Base-by-base conservation (phyloP, 257 asterid genomes). In the Phtheirospermum japonicum region DNA sequence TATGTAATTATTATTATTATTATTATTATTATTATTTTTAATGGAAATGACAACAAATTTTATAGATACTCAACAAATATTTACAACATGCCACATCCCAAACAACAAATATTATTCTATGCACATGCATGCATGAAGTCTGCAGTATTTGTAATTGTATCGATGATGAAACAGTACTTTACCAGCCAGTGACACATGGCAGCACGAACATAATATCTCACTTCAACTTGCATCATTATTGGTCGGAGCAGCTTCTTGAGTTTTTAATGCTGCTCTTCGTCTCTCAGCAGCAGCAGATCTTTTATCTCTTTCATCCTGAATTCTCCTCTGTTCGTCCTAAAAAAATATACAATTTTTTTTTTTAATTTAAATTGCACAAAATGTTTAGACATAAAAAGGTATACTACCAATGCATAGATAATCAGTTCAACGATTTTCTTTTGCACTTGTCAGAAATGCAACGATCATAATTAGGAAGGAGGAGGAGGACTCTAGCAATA, bases 271-370 rank as follows among this genome's bases (percentile, higher is more conserved):
- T 18, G 90, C 89, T 4, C 82, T 73, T 82, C 96, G 79, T 69
- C 88, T 89, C 87, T 92, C 99, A 3, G 99, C 97, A 17, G 96
- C 99, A 55, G 88, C 96, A 7, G 96, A 96, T 77, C 97, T 83
- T 79, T 85, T 87, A 70, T 89, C 97, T 82, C 99, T 83, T 70
- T 92, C 97, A 14, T 75, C 95, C 61, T 75, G 88, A 31, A 61
- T 78, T 75, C 86, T 79, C 75, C 72, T 84, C 0, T 59, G 72
- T 58, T 83, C 89, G 79, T 89, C 95, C 97, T 88, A 77, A 45
- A 45, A 42, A 9, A n/a, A 1, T 13, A 48, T 14, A 23, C 28
- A 23, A 23, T 1, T 23, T 23, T 23, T 1, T 12, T 13, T n/a
- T n/a, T n/a, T n/a, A n/a, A 16, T 5, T 45, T 45, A n/a, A 7